Conservation (phyloP, 768 basidiomycete species). For the Royoungia palumana region DNA sequence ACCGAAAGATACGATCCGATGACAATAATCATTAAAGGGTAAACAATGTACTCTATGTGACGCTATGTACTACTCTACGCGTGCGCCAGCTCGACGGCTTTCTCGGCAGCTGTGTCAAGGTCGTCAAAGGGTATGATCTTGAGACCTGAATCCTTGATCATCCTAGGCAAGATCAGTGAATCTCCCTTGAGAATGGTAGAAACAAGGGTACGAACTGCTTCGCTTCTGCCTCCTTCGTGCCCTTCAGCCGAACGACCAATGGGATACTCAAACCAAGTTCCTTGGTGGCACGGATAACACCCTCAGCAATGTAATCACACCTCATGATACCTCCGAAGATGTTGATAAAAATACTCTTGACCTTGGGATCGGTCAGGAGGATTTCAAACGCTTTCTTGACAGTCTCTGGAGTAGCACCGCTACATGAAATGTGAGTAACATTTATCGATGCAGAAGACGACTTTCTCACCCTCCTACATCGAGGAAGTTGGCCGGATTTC, state of each 20-base stretch:
- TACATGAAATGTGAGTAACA: conserved; percentile 27
- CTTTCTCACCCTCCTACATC: conserved; percentile 85
- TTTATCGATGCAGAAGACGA: conserved; percentile 13
- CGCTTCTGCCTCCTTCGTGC: conserved; percentile 94
- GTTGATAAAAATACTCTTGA: conserved; percentile 99
- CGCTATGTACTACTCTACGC: conserved; percentile 33
- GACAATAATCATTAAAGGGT: conserved; percentile 13
- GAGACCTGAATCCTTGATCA: conserved; percentile 90
- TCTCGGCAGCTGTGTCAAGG: conserved; percentile 86
- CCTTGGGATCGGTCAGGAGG: conserved; percentile 82
- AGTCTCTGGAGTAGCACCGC: conserved; percentile 97
- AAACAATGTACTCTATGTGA: conserved; percentile 18
- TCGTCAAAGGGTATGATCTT: conserved; percentile 93
- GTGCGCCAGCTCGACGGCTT: conserved; percentile 67
- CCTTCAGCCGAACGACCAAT: conserved; percentile 91
- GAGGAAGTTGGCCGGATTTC: conserved; percentile 96
- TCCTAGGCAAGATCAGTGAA: conserved; percentile 45
- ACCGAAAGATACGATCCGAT: neutral
- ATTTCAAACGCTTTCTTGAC: conserved; percentile 99
- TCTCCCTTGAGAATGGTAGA: neutral
- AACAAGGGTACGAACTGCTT: conserved; percentile 65
- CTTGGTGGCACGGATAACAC: conserved; percentile 96
- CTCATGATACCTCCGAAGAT: conserved; percentile 99
- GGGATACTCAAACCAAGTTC: conserved; percentile 85
- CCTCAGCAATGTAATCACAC: conserved; percentile 97